Evolutionary conservation across 2,329 filamentous ascomycete genomes (phyloP).

Genomic region (Talaromyces sp.): DNA sequence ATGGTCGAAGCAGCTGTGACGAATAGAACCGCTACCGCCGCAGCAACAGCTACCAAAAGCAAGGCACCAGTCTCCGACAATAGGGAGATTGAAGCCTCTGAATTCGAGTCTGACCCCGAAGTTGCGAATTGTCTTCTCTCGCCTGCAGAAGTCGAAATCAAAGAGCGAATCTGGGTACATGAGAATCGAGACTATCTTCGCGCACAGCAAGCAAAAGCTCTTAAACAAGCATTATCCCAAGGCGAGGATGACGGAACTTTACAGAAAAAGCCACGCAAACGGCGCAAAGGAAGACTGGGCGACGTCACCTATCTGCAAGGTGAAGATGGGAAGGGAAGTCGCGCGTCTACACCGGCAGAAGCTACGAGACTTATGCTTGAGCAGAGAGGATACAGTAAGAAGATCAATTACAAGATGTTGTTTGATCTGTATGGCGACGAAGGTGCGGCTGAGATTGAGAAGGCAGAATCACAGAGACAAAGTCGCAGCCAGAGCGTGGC

Average conservation of each 20-base stretch:
- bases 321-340: conserved; percentile 62
- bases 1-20: conserved; percentile 31
- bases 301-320: conserved; percentile 49
- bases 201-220: conserved; percentile 76
- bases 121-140: conserved; percentile 75
- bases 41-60: background rate
- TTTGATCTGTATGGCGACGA: conserved; percentile 42
- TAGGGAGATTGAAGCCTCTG: conserved; percentile 66
- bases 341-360: conserved; percentile 66
- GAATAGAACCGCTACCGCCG: background rate
- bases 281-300: conserved; percentile 46
- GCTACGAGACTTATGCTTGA: conserved; percentile 67
- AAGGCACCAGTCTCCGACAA: conserved; percentile 51
- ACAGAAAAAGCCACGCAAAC: conserved; percentile 48
- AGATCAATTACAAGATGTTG: conserved; percentile 63
- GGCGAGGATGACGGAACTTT: conserved; percentile 40
- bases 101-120: conserved; percentile 87
- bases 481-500: conserved; percentile 34
- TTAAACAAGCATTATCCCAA: conserved; percentile 65
- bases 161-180: conserved; percentile 91
- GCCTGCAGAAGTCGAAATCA: conserved; percentile 71
- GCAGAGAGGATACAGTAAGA: conserved; percentile 66
- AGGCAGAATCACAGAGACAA: conserved; percentile 28
- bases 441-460: conserved; percentile 27
- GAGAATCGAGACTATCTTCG: conserved; percentile 93